These are phyloP conservation scores for Yamadazyma triangularis DNA, from an alignment of 1,139 yeast genomes.

Conservation along the genomic window DNA sequence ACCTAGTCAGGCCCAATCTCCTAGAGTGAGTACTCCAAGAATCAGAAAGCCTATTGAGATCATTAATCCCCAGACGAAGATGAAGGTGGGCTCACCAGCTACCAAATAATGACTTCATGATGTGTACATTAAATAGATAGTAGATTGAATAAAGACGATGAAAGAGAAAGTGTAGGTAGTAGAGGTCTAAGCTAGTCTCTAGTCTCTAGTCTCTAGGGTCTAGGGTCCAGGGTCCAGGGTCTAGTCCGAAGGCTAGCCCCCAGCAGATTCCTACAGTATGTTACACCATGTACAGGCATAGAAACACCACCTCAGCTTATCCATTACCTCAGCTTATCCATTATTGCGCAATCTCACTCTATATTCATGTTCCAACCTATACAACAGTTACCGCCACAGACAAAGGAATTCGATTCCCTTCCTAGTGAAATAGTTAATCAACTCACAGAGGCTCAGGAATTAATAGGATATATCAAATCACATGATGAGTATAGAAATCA, in stretches of 20 bases:
- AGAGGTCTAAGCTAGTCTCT: no score
- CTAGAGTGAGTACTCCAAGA: slow-evolving; percentile 51
- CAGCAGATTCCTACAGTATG: no score
- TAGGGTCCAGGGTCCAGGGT: slow-evolving; percentile 2
- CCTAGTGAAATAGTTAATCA: slow-evolving; percentile 24
- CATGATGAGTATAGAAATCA: slow-evolving; percentile 19
- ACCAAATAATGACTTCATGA: slow-evolving; percentile 11
- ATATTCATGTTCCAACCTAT: no score
- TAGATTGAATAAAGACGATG: no score
- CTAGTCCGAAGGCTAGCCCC: no score
- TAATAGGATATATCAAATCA: slow-evolving; percentile 28
- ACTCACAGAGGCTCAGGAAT: slow-evolving; percentile 23
- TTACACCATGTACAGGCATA: no score
- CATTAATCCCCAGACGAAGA: slow-evolving; percentile 73
- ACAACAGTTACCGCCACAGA: no score
- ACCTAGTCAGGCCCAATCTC: slow-evolving; percentile 15
- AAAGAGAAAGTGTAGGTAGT: no score
- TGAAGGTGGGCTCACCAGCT: slow-evolving; percentile 59
- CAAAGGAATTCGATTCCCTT: slow-evolving; percentile 19
- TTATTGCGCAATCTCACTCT: no score
- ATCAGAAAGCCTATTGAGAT: slow-evolving; percentile 66
- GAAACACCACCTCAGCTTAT: no score
- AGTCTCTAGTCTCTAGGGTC: background rate
- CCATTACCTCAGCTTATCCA: no score
- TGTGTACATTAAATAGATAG: slow-evolving; percentile 6